Evolutionary conservation across 106 monocot genomes (phyloP).

Genomic region (Dendrobium nobile): DNA sequence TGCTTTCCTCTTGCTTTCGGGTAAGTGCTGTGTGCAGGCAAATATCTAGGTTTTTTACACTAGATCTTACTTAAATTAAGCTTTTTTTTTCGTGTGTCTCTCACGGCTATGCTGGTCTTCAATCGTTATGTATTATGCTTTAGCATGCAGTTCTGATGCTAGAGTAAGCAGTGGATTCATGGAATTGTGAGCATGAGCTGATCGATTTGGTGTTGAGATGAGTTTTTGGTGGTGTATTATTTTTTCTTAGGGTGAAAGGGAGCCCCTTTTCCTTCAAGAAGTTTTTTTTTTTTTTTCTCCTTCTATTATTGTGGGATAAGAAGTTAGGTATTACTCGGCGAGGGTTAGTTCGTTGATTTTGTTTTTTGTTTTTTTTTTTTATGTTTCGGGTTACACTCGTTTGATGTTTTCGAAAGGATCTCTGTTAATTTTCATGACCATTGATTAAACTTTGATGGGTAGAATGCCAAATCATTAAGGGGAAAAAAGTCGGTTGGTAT

Average conservation of each 20-base stretch:
- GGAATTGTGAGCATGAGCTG: neutral
- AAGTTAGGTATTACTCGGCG: neutral
- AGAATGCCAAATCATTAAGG: neutral
- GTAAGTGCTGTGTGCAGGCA: neutral
- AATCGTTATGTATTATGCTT: neutral
- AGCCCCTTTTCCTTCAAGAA: neutral
- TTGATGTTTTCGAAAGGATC: neutral
- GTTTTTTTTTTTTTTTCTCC: neutral
- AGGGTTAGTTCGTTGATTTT: neutral
- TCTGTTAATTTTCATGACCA: neutral
- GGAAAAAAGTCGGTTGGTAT: neutral
- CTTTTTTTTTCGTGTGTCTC: neutral
- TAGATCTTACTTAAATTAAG: constrained; percentile 4
- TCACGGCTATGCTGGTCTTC: neutral
- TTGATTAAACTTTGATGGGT: neutral
- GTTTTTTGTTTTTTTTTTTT: neutral
- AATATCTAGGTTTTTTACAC: neutral
- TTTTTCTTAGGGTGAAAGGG: neutral
- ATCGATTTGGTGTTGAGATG: neutral
- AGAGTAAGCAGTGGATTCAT: neutral
- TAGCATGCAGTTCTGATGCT: neutral
- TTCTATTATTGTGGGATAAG: neutral
- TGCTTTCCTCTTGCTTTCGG: constrained; percentile 6
- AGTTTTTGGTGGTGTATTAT: neutral
- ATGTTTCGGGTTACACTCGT: neutral